These are phyloP conservation scores for Mycena crocata DNA, from an alignment of 768 basidiomycete genomes.

Conservation along the genomic window DNA sequence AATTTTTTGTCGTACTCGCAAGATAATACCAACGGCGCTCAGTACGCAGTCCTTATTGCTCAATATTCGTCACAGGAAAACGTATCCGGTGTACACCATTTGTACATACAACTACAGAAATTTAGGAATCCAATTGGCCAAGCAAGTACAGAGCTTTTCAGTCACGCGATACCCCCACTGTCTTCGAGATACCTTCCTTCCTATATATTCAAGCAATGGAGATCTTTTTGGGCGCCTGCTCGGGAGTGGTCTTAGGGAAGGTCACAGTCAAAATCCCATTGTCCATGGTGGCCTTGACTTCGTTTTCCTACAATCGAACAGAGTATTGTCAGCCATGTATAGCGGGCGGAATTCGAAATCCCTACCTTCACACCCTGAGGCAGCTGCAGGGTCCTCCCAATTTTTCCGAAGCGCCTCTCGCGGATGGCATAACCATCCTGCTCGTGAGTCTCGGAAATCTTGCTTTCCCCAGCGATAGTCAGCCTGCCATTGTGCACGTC, in stretches of 20 bases:
- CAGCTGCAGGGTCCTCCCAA: slow-evolving; percentile 60
- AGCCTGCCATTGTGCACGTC: slow-evolving; percentile 63
- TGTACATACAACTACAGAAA: too few relatives aligned
- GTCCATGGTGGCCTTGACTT: slow-evolving; percentile 33
- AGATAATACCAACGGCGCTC: too few relatives aligned
- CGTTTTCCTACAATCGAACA: slow-evolving; percentile 17
- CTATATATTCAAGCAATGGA: too few relatives aligned
- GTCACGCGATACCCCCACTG: too few relatives aligned
- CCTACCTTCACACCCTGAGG: slow-evolving; percentile 65
- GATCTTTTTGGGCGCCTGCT: slow-evolving; percentile 33
- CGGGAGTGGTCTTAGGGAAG: slow-evolving; percentile 31
- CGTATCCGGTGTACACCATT: too few relatives aligned
- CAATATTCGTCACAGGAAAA: too few relatives aligned
- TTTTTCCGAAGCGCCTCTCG: slow-evolving; percentile 62
- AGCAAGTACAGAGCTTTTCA: too few relatives aligned
- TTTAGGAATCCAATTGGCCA: too few relatives aligned
- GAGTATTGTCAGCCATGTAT: slow-evolving; percentile 30
- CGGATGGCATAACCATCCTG: slow-evolving; percentile 57
- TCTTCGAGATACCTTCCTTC: too few relatives aligned
- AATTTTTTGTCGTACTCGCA: too few relatives aligned
- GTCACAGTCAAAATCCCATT: slow-evolving; percentile 31
- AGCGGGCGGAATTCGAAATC: slow-evolving; percentile 14
- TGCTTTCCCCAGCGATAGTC: slow-evolving; percentile 63
- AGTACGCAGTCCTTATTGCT: too few relatives aligned
- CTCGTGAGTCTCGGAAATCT: slow-evolving; percentile 48